phyloP scores from a whole-genome alignment of 116 monocot genomes.

The Trichopus zeylanicus region DNA sequence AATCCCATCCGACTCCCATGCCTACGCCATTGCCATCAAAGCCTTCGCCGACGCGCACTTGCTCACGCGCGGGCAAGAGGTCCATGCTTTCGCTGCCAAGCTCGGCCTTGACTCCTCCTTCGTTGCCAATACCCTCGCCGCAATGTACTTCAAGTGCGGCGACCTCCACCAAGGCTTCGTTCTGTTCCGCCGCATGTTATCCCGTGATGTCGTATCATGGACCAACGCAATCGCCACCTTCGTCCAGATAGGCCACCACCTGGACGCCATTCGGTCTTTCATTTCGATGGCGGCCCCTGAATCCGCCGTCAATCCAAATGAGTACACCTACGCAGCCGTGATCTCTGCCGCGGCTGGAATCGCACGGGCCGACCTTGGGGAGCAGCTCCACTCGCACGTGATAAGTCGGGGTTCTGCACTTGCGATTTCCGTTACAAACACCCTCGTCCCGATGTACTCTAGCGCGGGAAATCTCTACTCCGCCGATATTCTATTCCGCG shows the following conservation, averaged over 20 bases:
- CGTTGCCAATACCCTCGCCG: constrained; percentile 54
- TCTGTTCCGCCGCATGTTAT: constrained; percentile 31
- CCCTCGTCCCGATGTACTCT: constrained; percentile 64
- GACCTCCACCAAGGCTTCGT: constrained; percentile 9
- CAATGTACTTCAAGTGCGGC: constrained; percentile 59
- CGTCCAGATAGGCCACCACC: constrained; percentile 31
- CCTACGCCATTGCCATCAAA: constrained; percentile 52
- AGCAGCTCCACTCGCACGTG: constrained; percentile 60
- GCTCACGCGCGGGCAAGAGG: constrained; percentile 41
- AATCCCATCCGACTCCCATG: constrained; percentile 48
- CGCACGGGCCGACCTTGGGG: constrained; percentile 16
- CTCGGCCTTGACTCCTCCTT: constrained; percentile 42
- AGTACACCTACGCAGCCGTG: constrained; percentile 56
- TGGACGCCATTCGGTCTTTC: constrained; percentile 42
- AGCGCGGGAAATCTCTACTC: constrained; percentile 24
- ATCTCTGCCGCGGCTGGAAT: constrained; percentile 53
- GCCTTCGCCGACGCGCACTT: constrained; percentile 51
- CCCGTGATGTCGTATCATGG: constrained; percentile 73
- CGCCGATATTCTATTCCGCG: constrained; percentile 38
- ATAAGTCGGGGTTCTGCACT: constrained; percentile 21
- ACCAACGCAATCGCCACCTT: constrained; percentile 64
- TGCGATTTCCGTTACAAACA: constrained; percentile 44
- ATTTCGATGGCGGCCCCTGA: constrained; percentile 21
- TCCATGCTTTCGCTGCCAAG: constrained; percentile 44
- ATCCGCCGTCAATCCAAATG: constrained; percentile 39